phyloP scores from a whole-genome alignment of 331 rosid genomes.

The Quercus phellos region DNA sequence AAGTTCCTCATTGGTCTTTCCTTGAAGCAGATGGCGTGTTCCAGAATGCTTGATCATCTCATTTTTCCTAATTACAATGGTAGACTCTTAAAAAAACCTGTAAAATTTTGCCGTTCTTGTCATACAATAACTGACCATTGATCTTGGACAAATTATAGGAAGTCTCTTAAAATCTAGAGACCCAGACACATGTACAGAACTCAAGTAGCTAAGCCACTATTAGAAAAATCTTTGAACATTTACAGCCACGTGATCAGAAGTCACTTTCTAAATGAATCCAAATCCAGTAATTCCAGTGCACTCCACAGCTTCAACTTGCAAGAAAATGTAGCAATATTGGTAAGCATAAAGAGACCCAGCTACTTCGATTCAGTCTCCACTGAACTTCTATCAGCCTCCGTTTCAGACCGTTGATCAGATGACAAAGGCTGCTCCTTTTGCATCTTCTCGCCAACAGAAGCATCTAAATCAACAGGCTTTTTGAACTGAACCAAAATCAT shows the following conservation, averaged over 20 bases:
- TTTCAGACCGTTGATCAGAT: conserved; percentile 32
- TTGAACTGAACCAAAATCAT: conserved; percentile 94
- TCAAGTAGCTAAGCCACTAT: conserved; percentile 19
- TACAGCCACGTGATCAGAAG: conserved; percentile 32
- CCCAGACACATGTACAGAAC: conserved; percentile 40
- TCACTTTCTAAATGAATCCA: conserved; percentile 19
- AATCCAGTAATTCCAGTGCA: conserved; percentile 19
- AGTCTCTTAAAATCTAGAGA: conserved; percentile 17
- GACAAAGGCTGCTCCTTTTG: conserved; percentile 33
- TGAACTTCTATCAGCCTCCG: conserved; percentile 23
- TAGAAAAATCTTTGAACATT: conserved; percentile 27
- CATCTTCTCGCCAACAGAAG: conserved; percentile 16
- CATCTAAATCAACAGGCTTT: conserved; percentile 27
- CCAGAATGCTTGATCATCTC: background rate
- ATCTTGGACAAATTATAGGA: background rate
- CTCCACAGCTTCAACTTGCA: conserved; percentile 19
- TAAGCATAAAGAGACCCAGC: conserved; percentile 3
- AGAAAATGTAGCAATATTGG: conserved; percentile 4
- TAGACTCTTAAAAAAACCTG: background rate
- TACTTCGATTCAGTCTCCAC: conserved; percentile 16
- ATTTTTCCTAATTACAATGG: background rate
- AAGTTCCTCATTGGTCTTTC: background rate
- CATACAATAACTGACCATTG: background rate
- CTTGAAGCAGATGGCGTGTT: background rate
- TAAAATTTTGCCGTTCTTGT: background rate